Conservation (phyloP, 768 basidiomycete genomes). For the Lactarius pseudohatsudake region DNA sequence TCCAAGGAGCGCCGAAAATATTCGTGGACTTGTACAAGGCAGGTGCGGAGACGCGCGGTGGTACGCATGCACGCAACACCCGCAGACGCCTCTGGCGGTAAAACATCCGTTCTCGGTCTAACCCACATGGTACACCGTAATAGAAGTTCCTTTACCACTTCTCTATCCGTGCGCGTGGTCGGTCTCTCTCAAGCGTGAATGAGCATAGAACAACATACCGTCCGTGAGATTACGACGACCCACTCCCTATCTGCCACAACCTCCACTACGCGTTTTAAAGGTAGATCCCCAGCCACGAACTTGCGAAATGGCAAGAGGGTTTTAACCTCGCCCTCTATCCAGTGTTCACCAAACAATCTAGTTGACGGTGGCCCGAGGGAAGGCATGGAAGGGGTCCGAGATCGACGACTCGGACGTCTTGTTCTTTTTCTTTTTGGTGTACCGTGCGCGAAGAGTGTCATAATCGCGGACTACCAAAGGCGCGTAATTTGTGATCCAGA, state of each 20-base stretch:
- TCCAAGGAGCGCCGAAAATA: neutral
- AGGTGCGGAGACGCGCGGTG: neutral
- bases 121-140: constrained; percentile 13
- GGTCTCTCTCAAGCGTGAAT: neutral
- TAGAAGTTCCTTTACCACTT: neutral
- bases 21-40: neutral
- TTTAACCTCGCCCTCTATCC: constrained; percentile 7
- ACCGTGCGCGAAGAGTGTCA: constrained; percentile 1
- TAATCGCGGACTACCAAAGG: constrained; percentile 22
- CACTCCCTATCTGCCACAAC: constrained; percentile 22
- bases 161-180: neutral
- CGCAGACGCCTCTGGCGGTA: neutral
- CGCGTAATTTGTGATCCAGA: constrained; percentile 12
- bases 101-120: neutral
- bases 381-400: neutral
- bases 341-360: neutral
- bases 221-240: constrained; percentile 13
- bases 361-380: neutral
- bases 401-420: neutral
- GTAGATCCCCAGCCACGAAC: neutral
- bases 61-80: neutral
- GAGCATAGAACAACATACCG: constrained; percentile 2
- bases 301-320: constrained; percentile 20
- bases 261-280: neutral
- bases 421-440: neutral